Evolutionary conservation across 2,329 filamentous ascomycete genomes (phyloP), one percentile per base, ranked within the genome.

Genomic region (Aspergillus jensenii): DNA sequence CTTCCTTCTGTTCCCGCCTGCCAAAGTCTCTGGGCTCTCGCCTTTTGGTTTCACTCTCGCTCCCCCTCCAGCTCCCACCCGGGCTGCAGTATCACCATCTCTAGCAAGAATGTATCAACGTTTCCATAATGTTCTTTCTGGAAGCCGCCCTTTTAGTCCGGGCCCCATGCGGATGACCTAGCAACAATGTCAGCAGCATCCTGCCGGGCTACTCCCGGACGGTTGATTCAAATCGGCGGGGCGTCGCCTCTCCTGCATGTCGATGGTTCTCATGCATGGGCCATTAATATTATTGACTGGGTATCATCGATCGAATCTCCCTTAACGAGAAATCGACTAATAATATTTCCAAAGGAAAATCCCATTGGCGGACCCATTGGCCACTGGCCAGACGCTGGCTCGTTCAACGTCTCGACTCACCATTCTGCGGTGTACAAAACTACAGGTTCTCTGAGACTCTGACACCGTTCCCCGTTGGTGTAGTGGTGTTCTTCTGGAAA

Each of bases 151-250:
- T 19, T 35, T 35, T 39, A 6, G 19, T 41, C 17, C 33, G 40
- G 8, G 31, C 7, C 35, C 11, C 23, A 7, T 8, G 17, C 12
- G 27, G 31, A 55, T 50, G 25, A 37, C 46, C 33, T 41, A 27
- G 43, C 43, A 52, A 46, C 33, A 48, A 48, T 56, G 48, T 56
- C 48, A 63, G 59, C 58, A 63, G 53, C 52, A 60, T 64, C 58
- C 62, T 60, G 50, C 45, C 58, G 55, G 54, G 59, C 64, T 64
- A 63, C 60, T 33, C 46, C 58, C 50, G 49, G 61, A 64, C 64
- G 62, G 65, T 66, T 67, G 65, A 66, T 66, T 66, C 65, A 65
- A 59, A 54, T 62, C 55, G 59, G 64, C 64, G 65, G 64, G 65
- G 65, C 64, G 53, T 45, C 60, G 52, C 47, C 45, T 61, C 63